Percentiles rank a stretch among this genome's conserved stretches.
Conservation (phyloP, 106 monocot genomes). For the Dendrobium chrysotoxum region DNA sequence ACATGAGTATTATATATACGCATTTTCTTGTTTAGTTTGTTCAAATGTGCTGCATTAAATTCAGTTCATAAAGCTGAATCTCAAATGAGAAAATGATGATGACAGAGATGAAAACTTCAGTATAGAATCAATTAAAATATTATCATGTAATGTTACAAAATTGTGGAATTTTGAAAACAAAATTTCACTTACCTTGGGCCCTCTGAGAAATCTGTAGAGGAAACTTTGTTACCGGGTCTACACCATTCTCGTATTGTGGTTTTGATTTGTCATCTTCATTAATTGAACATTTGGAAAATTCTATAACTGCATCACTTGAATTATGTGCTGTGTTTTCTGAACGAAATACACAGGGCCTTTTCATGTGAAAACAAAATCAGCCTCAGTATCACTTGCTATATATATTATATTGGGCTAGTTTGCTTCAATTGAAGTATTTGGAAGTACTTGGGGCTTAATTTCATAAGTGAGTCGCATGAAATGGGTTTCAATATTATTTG, state of each 20-base stretch:
- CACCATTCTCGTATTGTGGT: constrained; percentile 17
- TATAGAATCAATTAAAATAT: background rate
- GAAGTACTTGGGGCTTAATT: background rate
- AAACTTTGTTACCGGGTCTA: constrained; percentile 24
- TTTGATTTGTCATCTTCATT: constrained; percentile 28
- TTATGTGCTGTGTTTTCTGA: constrained; percentile 33
- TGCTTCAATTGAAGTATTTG: background rate
- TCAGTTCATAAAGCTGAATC: background rate
- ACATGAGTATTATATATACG: background rate
- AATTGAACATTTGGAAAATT: constrained; percentile 50
- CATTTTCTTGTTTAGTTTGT: background rate
- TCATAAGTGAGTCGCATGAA: background rate
- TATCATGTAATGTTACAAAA: background rate
- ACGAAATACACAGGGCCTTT: constrained; percentile 42
- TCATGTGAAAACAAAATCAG: constrained; percentile 9
- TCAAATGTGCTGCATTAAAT: background rate
- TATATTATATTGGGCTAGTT: background rate
- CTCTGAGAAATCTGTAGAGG: constrained; percentile 50
- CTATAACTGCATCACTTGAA: constrained; percentile 29
- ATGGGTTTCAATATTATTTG: background rate
- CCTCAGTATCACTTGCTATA: background rate
- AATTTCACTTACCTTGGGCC: constrained; percentile 19
- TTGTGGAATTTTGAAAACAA: background rate
- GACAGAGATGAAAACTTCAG: background rate
- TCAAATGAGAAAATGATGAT: background rate